Base-by-base conservation (phyloP, 192 early-diverging fungal species). In the Backusella sp. region DNA sequence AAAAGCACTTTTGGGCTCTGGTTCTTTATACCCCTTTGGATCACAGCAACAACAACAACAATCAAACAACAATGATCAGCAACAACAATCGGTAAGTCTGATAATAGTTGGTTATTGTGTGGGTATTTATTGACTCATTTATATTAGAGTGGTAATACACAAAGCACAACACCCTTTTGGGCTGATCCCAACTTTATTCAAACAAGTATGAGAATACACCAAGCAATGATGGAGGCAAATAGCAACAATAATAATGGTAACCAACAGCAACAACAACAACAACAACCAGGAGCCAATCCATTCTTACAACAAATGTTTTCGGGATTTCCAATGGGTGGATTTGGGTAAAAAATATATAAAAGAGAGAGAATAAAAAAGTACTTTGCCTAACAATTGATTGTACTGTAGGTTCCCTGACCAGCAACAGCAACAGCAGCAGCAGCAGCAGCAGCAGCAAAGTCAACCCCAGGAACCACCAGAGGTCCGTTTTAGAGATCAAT, bases 401-500 rank as follows among this genome's bases (percentile, higher is more conserved):
- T 32, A 3, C 3, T 52, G n/a, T 34, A 30, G 71, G 3, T 56
- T 52, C 52, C 52, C 44, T 37, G 66, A 66, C 44, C 28, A 67
- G 15, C 62, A 21, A 44, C 11, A 36, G 42, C 52, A 59, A 12
- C 59, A 67, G 17, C 62, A 21, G 37, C 9, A 35, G 42, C 49
- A 59, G 19, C 59, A 17, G 37, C 8, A 34, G 65, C 49, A 56
- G 19, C 74, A 67, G 0, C 75, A 70, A 32, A 36, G 37, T 35
- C 79, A 77, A 77, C 66, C 72, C 14, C 62, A 52, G 8, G 80
- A 87, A 70, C 80, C 89, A 35, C 83, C 90, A 78, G 86, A 91
- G 83, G 73, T 77, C 72, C 88, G 88, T 44, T 95, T 91, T 81
- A 85, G 84, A 68, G 76, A 84, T 56, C 87, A 94, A 84, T 82